Percentiles rank a stretch among this genome's conserved stretches.
Conservation (phyloP, 1,284 basidiomycete genomes). For the Ustilago esculenta region DNA sequence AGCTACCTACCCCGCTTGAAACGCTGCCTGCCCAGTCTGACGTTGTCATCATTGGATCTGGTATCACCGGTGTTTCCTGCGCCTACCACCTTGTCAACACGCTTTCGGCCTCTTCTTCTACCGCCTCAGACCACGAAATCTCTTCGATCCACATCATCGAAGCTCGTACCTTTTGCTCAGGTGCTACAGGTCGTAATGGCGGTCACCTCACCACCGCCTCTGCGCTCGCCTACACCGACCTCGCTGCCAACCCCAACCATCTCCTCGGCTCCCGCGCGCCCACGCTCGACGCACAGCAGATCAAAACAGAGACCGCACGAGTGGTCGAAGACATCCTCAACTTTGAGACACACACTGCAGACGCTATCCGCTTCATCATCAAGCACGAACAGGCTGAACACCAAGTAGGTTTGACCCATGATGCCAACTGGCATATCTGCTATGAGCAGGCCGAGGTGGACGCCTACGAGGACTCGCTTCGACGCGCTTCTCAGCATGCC, state of each 20-base stretch:
- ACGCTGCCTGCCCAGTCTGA: constrained; percentile 6
- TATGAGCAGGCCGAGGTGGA: constrained; percentile 31
- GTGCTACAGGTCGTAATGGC: constrained; percentile 56
- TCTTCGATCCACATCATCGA: constrained; percentile 36
- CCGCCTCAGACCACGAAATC: background rate
- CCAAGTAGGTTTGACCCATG: constrained; percentile 25
- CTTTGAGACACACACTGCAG: constrained; percentile 32
- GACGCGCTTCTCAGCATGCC: constrained; percentile 13
- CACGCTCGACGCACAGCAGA: background rate
- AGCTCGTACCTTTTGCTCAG: constrained; percentile 50
- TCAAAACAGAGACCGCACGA: background rate
- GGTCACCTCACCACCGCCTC: constrained; percentile 55
- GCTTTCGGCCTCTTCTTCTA: constrained; percentile 2
- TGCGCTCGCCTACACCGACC: constrained; percentile 42
- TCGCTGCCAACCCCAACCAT: constrained; percentile 40
- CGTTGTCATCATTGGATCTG: constrained; percentile 46
- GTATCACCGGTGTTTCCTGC: constrained; percentile 48
- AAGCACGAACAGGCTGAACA: background rate
- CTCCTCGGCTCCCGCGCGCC: constrained; percentile 3
- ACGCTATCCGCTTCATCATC: constrained; percentile 29
- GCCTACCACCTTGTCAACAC: constrained; percentile 41
- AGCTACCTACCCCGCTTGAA: constrained; percentile 4
- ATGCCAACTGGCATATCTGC: constrained; percentile 53
- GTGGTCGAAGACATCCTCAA: constrained; percentile 35
- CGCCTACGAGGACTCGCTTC: constrained; percentile 33